Percentiles rank a stretch among this genome's conserved stretches.
phyloP scores from a whole-genome alignment of 2,329 filamentous ascomycete genomes.

The Aspergillus sp. region DNA sequence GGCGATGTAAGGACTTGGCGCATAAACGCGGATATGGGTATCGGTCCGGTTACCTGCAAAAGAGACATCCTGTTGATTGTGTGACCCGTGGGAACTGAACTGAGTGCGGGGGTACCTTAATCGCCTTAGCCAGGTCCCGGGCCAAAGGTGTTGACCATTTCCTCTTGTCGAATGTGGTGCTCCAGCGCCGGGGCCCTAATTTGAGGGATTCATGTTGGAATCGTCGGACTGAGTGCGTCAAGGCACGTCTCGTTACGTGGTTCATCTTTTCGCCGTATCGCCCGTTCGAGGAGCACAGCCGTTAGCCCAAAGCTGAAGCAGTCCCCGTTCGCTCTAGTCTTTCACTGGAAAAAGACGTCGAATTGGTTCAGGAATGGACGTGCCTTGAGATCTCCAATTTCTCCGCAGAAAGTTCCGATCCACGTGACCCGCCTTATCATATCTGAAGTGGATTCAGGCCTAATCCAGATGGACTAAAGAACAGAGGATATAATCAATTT shows the following conservation, averaged over 20 bases:
- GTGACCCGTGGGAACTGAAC: neutral
- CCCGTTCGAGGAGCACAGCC: neutral
- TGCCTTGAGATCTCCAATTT: slow-evolving; percentile 10
- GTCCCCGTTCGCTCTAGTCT: neutral
- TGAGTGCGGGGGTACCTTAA: slow-evolving; percentile 53
- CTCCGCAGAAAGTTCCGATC: slow-evolving; percentile 20
- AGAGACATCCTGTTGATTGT: slow-evolving; percentile 2
- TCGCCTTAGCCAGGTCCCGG: slow-evolving; percentile 76
- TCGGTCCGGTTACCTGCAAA: slow-evolving; percentile 68
- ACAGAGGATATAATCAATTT: too few species aligned
- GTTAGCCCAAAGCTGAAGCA: neutral
- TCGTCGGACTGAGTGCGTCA: slow-evolving; percentile 18
- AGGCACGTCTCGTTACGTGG: slow-evolving; percentile 19
- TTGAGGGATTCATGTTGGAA: slow-evolving; percentile 10
- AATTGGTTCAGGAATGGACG: neutral
- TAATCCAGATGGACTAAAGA: too few species aligned
- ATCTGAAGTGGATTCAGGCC: neutral
- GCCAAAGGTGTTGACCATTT: slow-evolving; percentile 90
- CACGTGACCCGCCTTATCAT: slow-evolving; percentile 15
- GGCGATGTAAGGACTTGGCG: slow-evolving; percentile 94
- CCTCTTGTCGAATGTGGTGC: slow-evolving; percentile 37
- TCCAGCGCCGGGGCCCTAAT: slow-evolving; percentile 16
- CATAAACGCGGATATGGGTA: slow-evolving; percentile 92
- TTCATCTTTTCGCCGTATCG: slow-evolving; percentile 18
- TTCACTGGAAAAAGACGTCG: neutral